Evolutionary conservation across 2,329 filamentous ascomycete species (phyloP), one percentile per base, ranked within the genome.

Genomic region (Epichloe uncinata): DNA sequence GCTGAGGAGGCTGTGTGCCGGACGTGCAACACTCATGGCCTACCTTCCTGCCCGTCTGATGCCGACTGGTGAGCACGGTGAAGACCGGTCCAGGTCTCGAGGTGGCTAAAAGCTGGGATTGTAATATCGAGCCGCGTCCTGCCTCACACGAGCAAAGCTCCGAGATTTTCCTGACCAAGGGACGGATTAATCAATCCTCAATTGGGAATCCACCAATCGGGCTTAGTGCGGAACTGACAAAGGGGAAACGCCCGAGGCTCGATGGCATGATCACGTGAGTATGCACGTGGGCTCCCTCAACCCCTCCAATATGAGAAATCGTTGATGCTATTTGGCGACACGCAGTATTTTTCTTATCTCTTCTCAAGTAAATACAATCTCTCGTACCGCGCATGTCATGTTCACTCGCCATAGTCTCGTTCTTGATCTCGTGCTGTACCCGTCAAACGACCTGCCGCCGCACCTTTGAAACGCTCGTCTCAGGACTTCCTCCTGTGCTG

Each of bases 11-110:
- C 72, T 72, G 66, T 72, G 69, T 65, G 71, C 70, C 65, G 74
- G 73, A 55, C 73, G 73, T 72, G 71, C 72, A 63, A 71, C 69
- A 62, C 74, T 78, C 76, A 79, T 79, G 63, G 61, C 69, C 69
- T 40, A 16, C 16, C 12, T 45, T 30, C 20, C 47, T 44, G 41
- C 36, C 35, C 30, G 26, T 45, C 18, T 41, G 18, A 22, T 49
- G 12, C 16, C 18, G 42, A 45, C 30, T 45, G 7, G 16, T 44
- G n/a, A 33, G 34, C 34, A 20, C 42, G 35, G 47, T 15, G 20
- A 44, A 26, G 26, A 20, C 30, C 30, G 8, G 30, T 30, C 41
- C 33, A 36, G 30, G 9, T 48, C 40, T 22, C n/a, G 20, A 16
- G 18, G 22, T 42, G 33, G 18, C 5, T 42, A 6, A 26, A 16